Evolutionary conservation across 2,329 filamentous ascomycete species (phyloP), one percentile per base, ranked within the genome.

Genomic region (Aureobasidium subglaciale): DNA sequence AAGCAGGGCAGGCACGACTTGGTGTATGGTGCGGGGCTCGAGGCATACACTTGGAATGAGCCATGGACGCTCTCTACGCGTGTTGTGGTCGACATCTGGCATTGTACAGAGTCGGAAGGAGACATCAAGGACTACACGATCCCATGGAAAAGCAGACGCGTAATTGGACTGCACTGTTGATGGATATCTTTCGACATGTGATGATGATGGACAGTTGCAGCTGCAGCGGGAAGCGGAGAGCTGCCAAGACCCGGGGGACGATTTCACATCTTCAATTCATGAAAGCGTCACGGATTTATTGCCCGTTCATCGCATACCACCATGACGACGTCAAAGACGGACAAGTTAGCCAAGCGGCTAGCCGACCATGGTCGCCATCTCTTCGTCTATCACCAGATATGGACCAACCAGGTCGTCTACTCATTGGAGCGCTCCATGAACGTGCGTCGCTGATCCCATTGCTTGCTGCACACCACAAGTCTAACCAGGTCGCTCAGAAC

Each of bases 381-480:
- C 64, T 85, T 81, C 67, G 76, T 79, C 64, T 86, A 83, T 70
- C 75, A 76, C 63, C 77, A 85, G 66, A 71, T 81, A 62, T 75
- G 76, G 59, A 84, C 82, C 32, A 82, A 84, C 58, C 83, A 85
- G 68, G 78, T 85, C 60, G 71, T 85, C 55, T 85, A 85, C 68
- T 84, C 82, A 20, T 69, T 85, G 60, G 76, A 75, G 37, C 75
- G 78, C 52, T 72, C 75, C 52, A 66, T 85, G 42, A 73, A 82
- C 60, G 81, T 83, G 71, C 61, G 73, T 56, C 13, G 9, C 43
- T 38, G 13, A 10, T n/a, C 11, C 22, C 43, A 53, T n/a, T 48
- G 41, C 22, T 49, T 20, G 48, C n/a, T 4, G 32, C 43, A 35
- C 38, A 49, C 52, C 60, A 11, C 58, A 25, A 18, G 40, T 13